Conservation (phyloP, 371 early-diverging fungal genomes). For the Cokeromyces recurvatus region DNA sequence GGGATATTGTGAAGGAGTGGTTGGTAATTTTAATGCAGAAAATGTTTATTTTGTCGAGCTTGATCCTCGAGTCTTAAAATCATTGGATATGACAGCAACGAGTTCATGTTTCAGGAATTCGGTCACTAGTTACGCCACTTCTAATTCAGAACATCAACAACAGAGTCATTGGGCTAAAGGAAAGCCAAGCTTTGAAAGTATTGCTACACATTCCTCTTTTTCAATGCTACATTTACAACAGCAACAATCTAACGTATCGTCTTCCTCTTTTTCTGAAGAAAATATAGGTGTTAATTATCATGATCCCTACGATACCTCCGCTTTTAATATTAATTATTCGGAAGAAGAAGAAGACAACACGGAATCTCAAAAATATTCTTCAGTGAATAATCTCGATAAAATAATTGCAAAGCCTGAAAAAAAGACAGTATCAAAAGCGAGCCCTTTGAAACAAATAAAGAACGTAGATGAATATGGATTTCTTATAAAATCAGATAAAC, state of each 20-base stretch:
- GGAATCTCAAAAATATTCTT: background rate
- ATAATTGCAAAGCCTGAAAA: background rate
- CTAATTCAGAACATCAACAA: slow-evolving; percentile 18
- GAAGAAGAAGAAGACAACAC: slow-evolving; percentile 20
- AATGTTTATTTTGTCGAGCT: slow-evolving; percentile 56
- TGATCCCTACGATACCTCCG: slow-evolving; percentile 26
- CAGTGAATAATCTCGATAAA: background rate
- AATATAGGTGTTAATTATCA: background rate
- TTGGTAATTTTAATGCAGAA: slow-evolving; percentile 52
- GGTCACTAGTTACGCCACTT: slow-evolving; percentile 18
- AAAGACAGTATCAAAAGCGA: background rate
- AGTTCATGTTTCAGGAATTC: slow-evolving; percentile 18
- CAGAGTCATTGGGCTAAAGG: slow-evolving; percentile 11
- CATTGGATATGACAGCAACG: slow-evolving; percentile 19
- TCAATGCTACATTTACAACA: slow-evolving; percentile 9
- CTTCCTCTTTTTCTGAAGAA: background rate
- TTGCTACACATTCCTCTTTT: slow-evolving; percentile 7
- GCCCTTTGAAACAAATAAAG: background rate
- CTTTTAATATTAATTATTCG: slow-evolving; percentile 43
- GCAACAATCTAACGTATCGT: slow-evolving; percentile 5
- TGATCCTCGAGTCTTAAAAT: slow-evolving; percentile 46
- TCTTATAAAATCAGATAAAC: slow-evolving; percentile 23
- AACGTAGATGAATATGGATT: slow-evolving; percentile 57
- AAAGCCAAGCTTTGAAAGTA: slow-evolving; percentile 32
- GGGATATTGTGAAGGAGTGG: slow-evolving; percentile 58